These are phyloP conservation scores for Umbelopsis vinacea DNA, from an alignment of 192 early-diverging fungal species.

Conservation along the genomic window DNA sequence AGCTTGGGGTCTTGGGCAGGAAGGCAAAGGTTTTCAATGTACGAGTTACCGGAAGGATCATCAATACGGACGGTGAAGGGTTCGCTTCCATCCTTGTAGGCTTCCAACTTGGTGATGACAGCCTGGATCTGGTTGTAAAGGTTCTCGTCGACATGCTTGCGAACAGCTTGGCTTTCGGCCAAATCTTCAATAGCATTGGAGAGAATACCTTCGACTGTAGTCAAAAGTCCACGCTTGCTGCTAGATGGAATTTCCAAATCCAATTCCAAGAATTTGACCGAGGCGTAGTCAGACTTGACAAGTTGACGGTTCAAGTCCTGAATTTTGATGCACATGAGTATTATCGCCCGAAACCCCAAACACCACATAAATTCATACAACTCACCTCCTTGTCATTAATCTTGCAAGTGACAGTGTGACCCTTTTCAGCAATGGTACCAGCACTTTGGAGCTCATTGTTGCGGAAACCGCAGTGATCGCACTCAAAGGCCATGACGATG, in stretches of 20 bases:
- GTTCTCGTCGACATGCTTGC: conserved; percentile 68
- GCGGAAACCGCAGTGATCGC: conserved; percentile 84
- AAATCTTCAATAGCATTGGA: conserved; percentile 81
- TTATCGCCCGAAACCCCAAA: background rate
- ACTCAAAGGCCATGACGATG: conserved; percentile 83
- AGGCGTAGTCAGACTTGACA: conserved; percentile 84
- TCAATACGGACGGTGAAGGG: conserved; percentile 82
- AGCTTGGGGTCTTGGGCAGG: conserved; percentile 81
- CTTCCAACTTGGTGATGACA: conserved; percentile 66
- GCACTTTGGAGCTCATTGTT: conserved; percentile 94
- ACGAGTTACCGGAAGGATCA: conserved; percentile 92
- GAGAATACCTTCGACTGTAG: conserved; percentile 91
- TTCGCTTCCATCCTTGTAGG: conserved; percentile 54
- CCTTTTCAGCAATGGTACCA: conserved; percentile 80
- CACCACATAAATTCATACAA: background rate
- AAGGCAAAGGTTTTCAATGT: conserved; percentile 84
- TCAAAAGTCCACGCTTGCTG: conserved; percentile 75
- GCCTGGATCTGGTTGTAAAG: conserved; percentile 77
- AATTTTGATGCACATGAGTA: background rate
- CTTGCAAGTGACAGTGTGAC: conserved; percentile 66
- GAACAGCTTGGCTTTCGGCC: conserved; percentile 72
- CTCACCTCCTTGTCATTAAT: conserved; percentile 61
- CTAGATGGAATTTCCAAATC: conserved; percentile 88
- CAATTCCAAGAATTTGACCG: conserved; percentile 79
- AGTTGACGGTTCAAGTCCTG: conserved; percentile 89